These are phyloP conservation scores for Metschnikowia kunwiensis DNA, from an alignment of 805 yeast species.

Conservation along the genomic window DNA sequence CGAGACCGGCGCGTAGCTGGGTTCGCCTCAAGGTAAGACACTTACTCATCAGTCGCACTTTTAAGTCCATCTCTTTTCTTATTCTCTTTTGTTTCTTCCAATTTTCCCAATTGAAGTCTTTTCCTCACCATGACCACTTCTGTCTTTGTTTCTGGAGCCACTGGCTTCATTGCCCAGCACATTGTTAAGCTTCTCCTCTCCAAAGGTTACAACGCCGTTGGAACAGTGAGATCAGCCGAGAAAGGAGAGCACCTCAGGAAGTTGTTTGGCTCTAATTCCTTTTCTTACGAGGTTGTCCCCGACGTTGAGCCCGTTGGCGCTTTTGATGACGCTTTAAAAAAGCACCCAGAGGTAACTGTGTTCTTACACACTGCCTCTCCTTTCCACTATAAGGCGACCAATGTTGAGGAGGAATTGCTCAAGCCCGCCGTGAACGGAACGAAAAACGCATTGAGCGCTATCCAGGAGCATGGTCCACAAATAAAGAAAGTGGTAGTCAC, in stretches of 20 bases:
- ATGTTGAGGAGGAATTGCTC: constrained; percentile 43
- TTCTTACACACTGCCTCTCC: constrained; percentile 61
- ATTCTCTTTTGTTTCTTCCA: too few species aligned
- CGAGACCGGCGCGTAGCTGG: too few species aligned
- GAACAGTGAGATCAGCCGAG: constrained; percentile 29
- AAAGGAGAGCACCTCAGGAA: constrained; percentile 22
- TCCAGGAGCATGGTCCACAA: constrained; percentile 10
- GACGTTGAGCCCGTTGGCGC: constrained; percentile 47
- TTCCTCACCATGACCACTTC: constrained; percentile 27
- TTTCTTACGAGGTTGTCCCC: constrained; percentile 44
- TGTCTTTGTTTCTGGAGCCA: constrained; percentile 27
- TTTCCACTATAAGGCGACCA: constrained; percentile 41
- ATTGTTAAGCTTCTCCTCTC: constrained; percentile 20
- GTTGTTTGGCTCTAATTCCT: constrained; percentile 28
- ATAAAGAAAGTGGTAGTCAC: constrained; percentile 13
- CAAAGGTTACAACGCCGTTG: constrained; percentile 23
- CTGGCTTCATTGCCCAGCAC: constrained; percentile 30
- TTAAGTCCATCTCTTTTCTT: too few species aligned
- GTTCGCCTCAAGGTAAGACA: too few species aligned
- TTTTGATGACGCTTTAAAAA: constrained; percentile 36
- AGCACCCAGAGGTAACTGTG: background rate
- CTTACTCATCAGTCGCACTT: too few species aligned
- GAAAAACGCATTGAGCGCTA: constrained; percentile 13
- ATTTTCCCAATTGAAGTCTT: constrained; percentile 1
- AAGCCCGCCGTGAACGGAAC: constrained; percentile 13